Conservation (phyloP, 768 basidiomycete genomes). For the Paxillus rubicundulus region DNA sequence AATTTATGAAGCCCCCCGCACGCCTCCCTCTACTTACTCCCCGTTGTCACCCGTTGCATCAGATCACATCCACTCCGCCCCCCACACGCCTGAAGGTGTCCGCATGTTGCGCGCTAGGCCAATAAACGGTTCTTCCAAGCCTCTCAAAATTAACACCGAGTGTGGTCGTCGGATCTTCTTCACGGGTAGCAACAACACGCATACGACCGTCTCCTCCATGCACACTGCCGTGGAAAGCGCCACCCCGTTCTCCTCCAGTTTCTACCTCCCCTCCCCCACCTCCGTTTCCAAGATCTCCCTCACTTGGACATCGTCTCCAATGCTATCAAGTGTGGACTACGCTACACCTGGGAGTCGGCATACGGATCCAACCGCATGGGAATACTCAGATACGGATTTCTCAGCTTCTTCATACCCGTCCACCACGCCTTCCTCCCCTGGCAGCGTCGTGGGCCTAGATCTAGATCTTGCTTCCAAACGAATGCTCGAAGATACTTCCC, state of each 20-base stretch:
- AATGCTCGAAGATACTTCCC: slow-evolving; percentile 30
- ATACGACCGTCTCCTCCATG: slow-evolving; percentile 58
- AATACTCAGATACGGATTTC: slow-evolving; percentile 44
- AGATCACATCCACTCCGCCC: slow-evolving; percentile 45
- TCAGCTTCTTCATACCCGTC: slow-evolving; percentile 48
- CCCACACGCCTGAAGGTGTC: slow-evolving; percentile 56
- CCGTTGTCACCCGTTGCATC: slow-evolving; percentile 40
- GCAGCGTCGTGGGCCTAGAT: slow-evolving; percentile 33
- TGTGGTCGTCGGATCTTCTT: slow-evolving; percentile 36
- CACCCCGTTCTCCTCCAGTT: slow-evolving; percentile 57
- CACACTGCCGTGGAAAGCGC: slow-evolving; percentile 69
- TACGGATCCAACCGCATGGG: slow-evolving; percentile 51
- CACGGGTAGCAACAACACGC: slow-evolving; percentile 43
- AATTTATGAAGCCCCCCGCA: slow-evolving; percentile 45
- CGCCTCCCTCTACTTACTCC: slow-evolving; percentile 53
- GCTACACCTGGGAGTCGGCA: slow-evolving; percentile 47
- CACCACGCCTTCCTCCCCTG: slow-evolving; percentile 38
- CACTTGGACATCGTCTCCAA: slow-evolving; percentile 30
- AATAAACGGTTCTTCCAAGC: slow-evolving; percentile 35
- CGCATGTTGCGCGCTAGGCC: slow-evolving; percentile 40
- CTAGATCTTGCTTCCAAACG: slow-evolving; percentile 31
- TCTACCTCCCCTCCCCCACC: slow-evolving; percentile 47
- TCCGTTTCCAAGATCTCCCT: slow-evolving; percentile 38
- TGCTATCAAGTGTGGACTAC: slow-evolving; percentile 41
- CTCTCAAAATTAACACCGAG: slow-evolving; percentile 60